Evolutionary conservation across 1,284 basidiomycete genomes (phyloP).

Genomic region (Pholiota adiposa): DNA sequence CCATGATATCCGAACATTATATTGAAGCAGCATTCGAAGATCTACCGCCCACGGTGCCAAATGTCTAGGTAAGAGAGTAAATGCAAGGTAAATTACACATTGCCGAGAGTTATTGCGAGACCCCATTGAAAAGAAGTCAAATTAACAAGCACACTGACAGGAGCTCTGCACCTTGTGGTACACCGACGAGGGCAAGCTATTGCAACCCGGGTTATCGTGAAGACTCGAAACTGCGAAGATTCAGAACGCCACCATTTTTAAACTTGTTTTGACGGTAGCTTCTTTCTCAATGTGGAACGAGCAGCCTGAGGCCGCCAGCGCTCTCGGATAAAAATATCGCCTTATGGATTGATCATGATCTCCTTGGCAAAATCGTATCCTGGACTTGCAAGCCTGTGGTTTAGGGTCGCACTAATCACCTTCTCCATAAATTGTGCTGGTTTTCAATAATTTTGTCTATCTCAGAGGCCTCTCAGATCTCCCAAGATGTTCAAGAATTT

Average conservation of each 20-base stretch:
- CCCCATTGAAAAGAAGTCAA: too few species aligned
- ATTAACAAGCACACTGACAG: too few species aligned
- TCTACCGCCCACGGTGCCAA: background rate
- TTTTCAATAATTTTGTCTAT: background rate
- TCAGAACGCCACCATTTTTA: background rate
- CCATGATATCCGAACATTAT: background rate
- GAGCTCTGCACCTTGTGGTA: too few species aligned
- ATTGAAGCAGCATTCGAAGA: background rate
- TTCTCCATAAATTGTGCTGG: constrained; percentile 5
- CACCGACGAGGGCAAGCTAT: background rate
- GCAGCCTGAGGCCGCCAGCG: background rate
- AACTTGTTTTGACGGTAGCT: background rate
- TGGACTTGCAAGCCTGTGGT: background rate
- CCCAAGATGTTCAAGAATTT: constrained; percentile 17
- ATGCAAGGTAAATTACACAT: too few species aligned
- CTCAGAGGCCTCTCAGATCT: constrained; percentile 6
- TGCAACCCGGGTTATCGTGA: background rate
- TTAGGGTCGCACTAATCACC: background rate
- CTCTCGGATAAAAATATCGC: constrained; percentile 9
- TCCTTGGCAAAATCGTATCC: background rate
- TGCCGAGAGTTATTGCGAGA: too few species aligned
- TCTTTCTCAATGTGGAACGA: background rate
- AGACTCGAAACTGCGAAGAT: background rate
- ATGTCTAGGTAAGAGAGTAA: background rate
- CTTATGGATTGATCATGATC: background rate